Percentiles rank a stretch among this genome's conserved stretches.
Evolutionary conservation across 768 basidiomycete genomes (phyloP).

Genomic region (Pulveroboletus sp.): DNA sequence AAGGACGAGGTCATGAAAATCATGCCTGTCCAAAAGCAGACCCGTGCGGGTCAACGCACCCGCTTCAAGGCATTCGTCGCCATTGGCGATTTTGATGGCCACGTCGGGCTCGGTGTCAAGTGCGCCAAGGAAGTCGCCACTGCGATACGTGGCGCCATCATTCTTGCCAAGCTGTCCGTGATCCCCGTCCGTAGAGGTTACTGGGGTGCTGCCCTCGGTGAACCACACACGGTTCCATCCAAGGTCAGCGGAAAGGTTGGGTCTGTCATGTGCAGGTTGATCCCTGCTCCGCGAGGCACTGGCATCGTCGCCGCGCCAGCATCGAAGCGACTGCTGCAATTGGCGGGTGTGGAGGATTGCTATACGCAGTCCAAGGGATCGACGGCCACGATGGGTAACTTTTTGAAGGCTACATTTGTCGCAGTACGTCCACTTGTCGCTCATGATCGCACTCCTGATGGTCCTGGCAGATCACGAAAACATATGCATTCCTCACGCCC

Average conservation of each 20-base stretch:
- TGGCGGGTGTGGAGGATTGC: conserved; percentile 96
- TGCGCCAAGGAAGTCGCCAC: conserved; percentile 99
- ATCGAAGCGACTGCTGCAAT: conserved; percentile 92
- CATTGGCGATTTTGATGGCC: conserved; percentile 97
- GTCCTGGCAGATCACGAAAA: conserved; percentile 81
- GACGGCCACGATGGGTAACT: conserved; percentile 98
- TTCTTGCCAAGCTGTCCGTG: conserved; percentile 96
- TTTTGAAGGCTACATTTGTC: conserved; percentile 96
- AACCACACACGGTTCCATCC: conserved; percentile 98
- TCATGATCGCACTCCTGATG: not conserved
- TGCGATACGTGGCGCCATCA: conserved; percentile 99
- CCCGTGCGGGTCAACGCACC: conserved; percentile 98
- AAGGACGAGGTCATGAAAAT: conserved; percentile 99
- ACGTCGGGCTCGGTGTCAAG: conserved; percentile 99
- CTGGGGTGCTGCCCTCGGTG: conserved; percentile 99
- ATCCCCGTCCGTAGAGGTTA: conserved; percentile 98
- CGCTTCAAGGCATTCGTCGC: conserved; percentile 99
- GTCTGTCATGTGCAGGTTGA: conserved; percentile 98
- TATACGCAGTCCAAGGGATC: conserved; percentile 99
- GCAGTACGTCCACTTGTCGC: conserved; percentile 49
- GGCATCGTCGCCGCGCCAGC: conserved; percentile 99
- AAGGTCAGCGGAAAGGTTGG: conserved; percentile 99
- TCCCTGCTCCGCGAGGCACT: conserved; percentile 97
- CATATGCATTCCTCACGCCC: conserved; percentile 97
- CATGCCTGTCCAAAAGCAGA: conserved; percentile 99